These are phyloP conservation scores for Malassezia japonica DNA, from an alignment of 1,284 basidiomycete species.

Conservation along the genomic window DNA sequence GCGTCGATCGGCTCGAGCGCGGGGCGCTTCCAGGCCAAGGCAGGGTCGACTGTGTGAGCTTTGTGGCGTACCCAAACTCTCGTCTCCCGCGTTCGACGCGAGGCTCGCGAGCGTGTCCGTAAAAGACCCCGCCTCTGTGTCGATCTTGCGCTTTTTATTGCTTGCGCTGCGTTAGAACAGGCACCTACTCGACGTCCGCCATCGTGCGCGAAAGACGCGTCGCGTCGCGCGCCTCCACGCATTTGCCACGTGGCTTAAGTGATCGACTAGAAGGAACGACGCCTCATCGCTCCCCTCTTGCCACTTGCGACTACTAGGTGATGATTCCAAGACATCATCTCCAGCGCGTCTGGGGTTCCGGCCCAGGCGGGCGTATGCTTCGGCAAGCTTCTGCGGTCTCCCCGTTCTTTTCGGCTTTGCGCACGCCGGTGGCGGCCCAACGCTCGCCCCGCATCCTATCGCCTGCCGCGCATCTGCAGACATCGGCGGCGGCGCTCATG, in stretches of 20 bases:
- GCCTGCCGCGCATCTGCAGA: conserved; percentile 18
- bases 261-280: conserved; percentile 1
- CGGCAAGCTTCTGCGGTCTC: background rate
- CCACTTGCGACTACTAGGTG: background rate
- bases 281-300: background rate
- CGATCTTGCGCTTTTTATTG: conserved; percentile 24
- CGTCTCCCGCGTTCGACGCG: conserved; percentile 25
- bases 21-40: conserved; percentile 32
- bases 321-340: conserved; percentile 8
- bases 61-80: conserved; percentile 17
- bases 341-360: conserved; percentile 1
- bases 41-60: conserved; percentile 7
- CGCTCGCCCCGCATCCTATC: background rate
- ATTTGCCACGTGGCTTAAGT: conserved; percentile 11
- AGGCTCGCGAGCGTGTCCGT: conserved; percentile 35
- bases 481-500: conserved; percentile 11
- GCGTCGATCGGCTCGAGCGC: conserved; percentile 24
- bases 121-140: conserved; percentile 27
- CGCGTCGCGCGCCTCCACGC: background rate
- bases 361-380: background rate
- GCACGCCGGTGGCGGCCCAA: background rate
- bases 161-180: background rate
- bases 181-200: background rate
- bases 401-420: background rate
- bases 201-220: conserved; percentile 3